Evolutionary conservation across 1,139 yeast genomes (phyloP).

Genomic region (Pichia sp.): DNA sequence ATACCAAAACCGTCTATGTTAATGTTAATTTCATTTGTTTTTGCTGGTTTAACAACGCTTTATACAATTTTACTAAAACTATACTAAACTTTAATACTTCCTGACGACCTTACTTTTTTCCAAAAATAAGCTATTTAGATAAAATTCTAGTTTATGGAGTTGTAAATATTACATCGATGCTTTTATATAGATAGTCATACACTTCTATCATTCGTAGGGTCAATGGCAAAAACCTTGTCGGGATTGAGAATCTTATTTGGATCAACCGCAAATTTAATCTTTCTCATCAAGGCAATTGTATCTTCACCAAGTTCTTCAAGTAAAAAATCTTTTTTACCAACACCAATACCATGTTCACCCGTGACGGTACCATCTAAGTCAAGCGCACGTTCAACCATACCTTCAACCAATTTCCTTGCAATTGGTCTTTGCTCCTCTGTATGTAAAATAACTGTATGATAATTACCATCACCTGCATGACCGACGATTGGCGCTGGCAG

Average conservation of each 20-base stretch:
- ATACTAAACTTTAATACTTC: no score
- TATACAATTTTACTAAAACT: no score
- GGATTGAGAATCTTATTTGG: slow-evolving; percentile 72
- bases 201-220: slow-evolving; percentile 35
- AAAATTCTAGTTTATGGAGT: no score
- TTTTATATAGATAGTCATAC: not conserved
- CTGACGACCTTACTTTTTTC: no score
- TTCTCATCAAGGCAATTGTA: slow-evolving; percentile 68
- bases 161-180: no score
- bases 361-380: slow-evolving; percentile 78
- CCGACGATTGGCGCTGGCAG: slow-evolving; percentile 55
- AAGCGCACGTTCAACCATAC: slow-evolving; percentile 64
- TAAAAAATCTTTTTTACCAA: slow-evolving; percentile 66
- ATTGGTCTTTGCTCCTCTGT: slow-evolving; percentile 38
- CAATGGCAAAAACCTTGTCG: slow-evolving; percentile 65
- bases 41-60: no score
- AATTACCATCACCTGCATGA: slow-evolving; percentile 89
- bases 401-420: slow-evolving; percentile 52
- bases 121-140: no score
- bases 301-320: slow-evolving; percentile 61
- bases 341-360: slow-evolving; percentile 87
- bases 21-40: no score
- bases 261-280: slow-evolving; percentile 63
- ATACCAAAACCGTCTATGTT: no score
- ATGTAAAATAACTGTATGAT: slow-evolving; percentile 73